Conservation (phyloP, 176 grass and related monocot species). For the Luzula sylvatica region DNA sequence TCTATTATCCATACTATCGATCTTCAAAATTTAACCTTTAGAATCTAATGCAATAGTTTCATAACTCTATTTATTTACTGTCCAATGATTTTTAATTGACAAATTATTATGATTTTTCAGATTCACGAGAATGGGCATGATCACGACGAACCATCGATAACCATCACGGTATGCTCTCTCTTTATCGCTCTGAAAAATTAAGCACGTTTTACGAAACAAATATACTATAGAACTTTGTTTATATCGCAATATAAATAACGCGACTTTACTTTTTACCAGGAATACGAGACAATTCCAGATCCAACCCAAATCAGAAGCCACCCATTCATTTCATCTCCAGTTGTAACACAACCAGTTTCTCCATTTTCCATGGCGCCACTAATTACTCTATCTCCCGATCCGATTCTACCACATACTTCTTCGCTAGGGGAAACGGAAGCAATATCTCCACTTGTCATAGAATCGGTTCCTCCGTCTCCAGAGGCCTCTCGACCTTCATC, state of each 20-base stretch:
- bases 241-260: constrained; percentile 14
- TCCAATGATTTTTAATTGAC: background rate
- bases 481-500: too few relatives aligned
- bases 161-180: constrained; percentile 25
- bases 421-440: background rate
- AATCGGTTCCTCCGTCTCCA: background rate
- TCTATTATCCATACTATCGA: background rate
- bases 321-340: background rate
- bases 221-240: too few relatives aligned
- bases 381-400: background rate
- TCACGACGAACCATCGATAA: constrained; percentile 29
- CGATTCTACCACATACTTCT: background rate
- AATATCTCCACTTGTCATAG: background rate
- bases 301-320: background rate
- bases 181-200: constrained; percentile 1
- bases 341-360: background rate
- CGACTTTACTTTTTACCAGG: constrained; percentile 37
- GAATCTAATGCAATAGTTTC: background rate
- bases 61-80: background rate
- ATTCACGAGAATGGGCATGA: constrained; percentile 39
- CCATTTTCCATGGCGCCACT: background rate
- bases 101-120: constrained; percentile 28
- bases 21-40: too few relatives aligned
- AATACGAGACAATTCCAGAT: constrained; percentile 26
- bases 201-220: constrained; percentile 21